These are phyloP conservation scores for Forsythia viridissima DNA, from an alignment of 257 asterid species.

Conservation along the genomic window DNA sequence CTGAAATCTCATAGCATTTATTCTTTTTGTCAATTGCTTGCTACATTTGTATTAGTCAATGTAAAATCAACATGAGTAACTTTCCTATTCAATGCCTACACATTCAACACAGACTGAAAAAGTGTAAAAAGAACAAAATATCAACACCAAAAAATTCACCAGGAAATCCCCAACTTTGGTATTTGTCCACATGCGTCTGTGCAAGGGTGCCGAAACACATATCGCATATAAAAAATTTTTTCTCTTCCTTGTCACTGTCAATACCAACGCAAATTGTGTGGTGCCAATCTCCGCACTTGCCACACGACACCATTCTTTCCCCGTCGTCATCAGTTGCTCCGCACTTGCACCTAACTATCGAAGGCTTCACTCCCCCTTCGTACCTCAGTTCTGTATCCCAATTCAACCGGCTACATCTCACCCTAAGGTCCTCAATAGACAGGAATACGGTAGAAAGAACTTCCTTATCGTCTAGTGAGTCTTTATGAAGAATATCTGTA, in stretches of 20 bases:
- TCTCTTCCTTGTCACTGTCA: slow-evolving; percentile 55
- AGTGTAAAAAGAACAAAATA: too few species aligned
- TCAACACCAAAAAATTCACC: neutral
- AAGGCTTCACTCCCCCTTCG: slow-evolving; percentile 70
- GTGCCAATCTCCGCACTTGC: slow-evolving; percentile 84
- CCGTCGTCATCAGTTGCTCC: slow-evolving; percentile 58
- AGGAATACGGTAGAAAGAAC: slow-evolving; percentile 63
- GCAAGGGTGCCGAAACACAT: slow-evolving; percentile 58
- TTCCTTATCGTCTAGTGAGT: slow-evolving; percentile 48
- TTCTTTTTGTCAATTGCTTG: too few species aligned
- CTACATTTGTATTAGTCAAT: too few species aligned
- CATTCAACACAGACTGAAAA: too few species aligned
- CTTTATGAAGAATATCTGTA: slow-evolving; percentile 48
- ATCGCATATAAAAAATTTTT: slow-evolving; percentile 73
- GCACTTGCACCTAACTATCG: slow-evolving; percentile 45
- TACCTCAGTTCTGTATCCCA: slow-evolving; percentile 44
- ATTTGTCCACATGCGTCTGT: slow-evolving; percentile 29
- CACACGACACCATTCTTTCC: slow-evolving; percentile 90
- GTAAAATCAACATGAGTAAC: too few species aligned
- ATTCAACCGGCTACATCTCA: slow-evolving; percentile 54
- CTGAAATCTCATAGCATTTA: too few species aligned
- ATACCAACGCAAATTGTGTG: slow-evolving; percentile 84
- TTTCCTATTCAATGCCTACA: too few species aligned
- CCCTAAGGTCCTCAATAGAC: slow-evolving; percentile 55
- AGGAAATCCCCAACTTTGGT: slow-evolving; percentile 9